Conservation (phyloP, 345 rosid genomes). For the Linum usitatissimum region DNA sequence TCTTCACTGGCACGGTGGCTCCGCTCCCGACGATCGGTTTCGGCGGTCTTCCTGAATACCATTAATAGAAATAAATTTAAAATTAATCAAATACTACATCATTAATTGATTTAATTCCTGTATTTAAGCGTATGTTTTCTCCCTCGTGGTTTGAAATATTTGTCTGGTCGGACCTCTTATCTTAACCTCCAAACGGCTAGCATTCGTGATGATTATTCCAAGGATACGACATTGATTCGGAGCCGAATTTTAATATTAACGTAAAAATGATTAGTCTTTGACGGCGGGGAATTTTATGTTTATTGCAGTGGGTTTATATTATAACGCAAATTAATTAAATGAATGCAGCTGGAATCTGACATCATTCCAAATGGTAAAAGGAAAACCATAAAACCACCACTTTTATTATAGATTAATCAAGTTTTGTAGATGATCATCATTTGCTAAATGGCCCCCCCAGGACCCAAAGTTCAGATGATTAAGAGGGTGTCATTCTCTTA, state of each 20-base stretch:
- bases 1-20: conserved; percentile 11
- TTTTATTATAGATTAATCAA: neutral
- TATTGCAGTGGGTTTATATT: conserved; percentile 7
- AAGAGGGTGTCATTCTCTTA: conserved; percentile 4
- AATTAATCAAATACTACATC: neutral
- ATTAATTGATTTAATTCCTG: neutral
- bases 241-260: conserved; percentile 1
- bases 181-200: conserved; percentile 4
- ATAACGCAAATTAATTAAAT: neutral
- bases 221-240: conserved; percentile 16
- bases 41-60: neutral
- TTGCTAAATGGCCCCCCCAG: conserved; percentile 16
- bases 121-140: neutral
- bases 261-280: conserved; percentile 11
- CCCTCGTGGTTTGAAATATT: neutral
- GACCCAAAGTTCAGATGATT: conserved; percentile 8
- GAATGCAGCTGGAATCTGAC: neutral
- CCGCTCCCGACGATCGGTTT: conserved; percentile 12
- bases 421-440: conserved; percentile 9
- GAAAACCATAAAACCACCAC: neutral
- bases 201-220: conserved; percentile 19
- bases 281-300: conserved; percentile 19
- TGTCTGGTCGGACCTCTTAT: neutral
- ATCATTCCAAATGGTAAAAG: conserved; percentile 15
- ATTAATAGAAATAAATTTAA: neutral